Base-by-base conservation (phyloP, 129 eudicot genomes). In the Lonicera japonica region DNA sequence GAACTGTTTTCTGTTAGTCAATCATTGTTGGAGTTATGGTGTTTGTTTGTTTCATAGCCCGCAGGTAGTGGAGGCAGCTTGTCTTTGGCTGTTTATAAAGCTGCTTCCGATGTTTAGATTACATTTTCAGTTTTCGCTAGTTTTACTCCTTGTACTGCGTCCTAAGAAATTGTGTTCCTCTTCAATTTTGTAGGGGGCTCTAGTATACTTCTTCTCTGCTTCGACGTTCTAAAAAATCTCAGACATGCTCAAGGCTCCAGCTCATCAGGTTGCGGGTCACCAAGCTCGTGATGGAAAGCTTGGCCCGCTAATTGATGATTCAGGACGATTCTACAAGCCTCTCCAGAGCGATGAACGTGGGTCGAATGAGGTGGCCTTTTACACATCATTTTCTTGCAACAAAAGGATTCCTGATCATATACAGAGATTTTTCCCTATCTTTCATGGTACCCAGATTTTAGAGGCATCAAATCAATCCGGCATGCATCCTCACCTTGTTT, bases 221-320 rank as follows among this genome's bases (percentile, higher is more conserved):
- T 17, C 58, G 11, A 61, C 51, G 58, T 55, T 34, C 34, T n/a
- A 3, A 11, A 8, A 14, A 16, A 73, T 60, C 23, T 52, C 21
- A 13, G 62, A 8, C 70, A 84, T 81, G 97, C 77, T 90, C 5
- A 87, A 82, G 79, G 79, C 67, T 40, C 90, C 96, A 22, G 54
- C 54, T 61, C 90, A 91, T 75, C 98, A 91, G 70, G 98, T 87
- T 63, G 98, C 96, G 12, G 98, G 98, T 5, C 98, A 87, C 79
- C 71, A 80, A 71, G 98, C 96, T 11, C 38, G 43, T 47, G 70
- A 41, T 21, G 96, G 85, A 54, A 77, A 69, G 22, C 90, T 81
- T 18, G 91, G 95, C 13, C 95, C 95, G 1, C 82, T 91, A 16
- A 51, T 87, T 0, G 98, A 91, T 41, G 88, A 76, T 43, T 75